phyloP scores from a whole-genome alignment of 176 grass and related monocot species.

The Triticum aestivum region DNA sequence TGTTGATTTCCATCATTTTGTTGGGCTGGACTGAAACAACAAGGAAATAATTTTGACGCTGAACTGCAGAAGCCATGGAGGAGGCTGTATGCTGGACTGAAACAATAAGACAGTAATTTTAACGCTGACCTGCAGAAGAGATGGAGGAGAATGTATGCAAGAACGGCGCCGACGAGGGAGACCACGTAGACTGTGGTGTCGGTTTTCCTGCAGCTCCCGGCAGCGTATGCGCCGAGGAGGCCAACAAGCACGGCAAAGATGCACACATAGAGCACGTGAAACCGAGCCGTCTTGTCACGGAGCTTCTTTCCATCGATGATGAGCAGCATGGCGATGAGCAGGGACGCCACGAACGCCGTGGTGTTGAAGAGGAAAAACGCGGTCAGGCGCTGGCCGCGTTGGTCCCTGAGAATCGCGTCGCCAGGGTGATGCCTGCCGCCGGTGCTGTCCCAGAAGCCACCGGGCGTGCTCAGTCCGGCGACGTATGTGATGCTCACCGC shows the following conservation, averaged over 20 bases:
- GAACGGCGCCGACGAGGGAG: background rate
- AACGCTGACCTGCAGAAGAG: no score
- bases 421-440: background rate
- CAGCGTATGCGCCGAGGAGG: background rate
- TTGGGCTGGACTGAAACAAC: background rate
- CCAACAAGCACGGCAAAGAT: background rate
- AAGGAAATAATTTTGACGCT: no score
- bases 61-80: background rate
- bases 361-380: conserved; percentile 31
- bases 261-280: background rate
- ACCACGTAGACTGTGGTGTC: background rate
- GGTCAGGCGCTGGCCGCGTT: background rate
- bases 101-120: no score
- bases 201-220: background rate
- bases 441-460: conserved; percentile 19
- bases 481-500: conserved; percentile 28
- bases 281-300: background rate
- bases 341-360: conserved; percentile 34
- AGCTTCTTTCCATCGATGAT: background rate
- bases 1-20: background rate
- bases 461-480: conserved; percentile 30
- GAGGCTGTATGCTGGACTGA: background rate
- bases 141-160: background rate
- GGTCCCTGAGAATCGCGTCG: background rate
- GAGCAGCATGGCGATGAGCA: conserved; percentile 24